A percentile compares a stretch with the other conserved stretches of the same genome.
phyloP scores from a whole-genome alignment of 129 eudicot genomes.

The Lactuca saligna region DNA sequence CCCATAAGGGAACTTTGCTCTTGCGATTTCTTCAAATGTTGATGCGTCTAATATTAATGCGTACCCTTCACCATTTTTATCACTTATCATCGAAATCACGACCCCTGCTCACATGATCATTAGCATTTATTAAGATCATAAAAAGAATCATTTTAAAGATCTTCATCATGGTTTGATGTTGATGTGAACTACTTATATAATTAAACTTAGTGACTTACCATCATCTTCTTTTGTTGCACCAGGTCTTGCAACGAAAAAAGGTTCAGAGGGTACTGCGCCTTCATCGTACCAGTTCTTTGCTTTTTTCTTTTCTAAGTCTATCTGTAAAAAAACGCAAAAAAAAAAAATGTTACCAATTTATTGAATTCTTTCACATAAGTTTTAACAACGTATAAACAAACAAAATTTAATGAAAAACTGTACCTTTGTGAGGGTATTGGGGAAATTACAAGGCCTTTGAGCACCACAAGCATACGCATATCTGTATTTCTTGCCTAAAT shows the following conservation, averaged over 20 bases:
- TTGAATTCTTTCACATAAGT: not conserved
- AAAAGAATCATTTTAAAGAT: not conserved
- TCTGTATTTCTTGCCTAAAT: constrained; percentile 80
- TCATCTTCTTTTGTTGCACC: constrained; percentile 91
- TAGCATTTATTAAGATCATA: too few species aligned
- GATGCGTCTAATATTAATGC: constrained; percentile 72
- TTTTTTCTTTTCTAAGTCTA: constrained; percentile 66
- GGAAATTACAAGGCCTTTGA: constrained; percentile 83
- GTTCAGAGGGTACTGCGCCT: constrained; percentile 92
- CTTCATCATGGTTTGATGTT: not conserved
- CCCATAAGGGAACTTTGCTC: constrained; percentile 98
- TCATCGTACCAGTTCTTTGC: constrained; percentile 88
- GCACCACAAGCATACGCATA: constrained; percentile 98
- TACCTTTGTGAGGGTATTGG: constrained; percentile 98
- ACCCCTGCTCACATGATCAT: constrained; percentile 52
- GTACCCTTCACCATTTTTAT: constrained; percentile 83
- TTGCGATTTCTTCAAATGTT: constrained; percentile 86
- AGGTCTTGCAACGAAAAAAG: constrained; percentile 88
- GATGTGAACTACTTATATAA: not conserved
- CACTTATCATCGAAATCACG: constrained; percentile 85
- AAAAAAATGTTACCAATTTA: not conserved
- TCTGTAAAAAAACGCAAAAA: constrained; percentile 33
- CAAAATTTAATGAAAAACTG: not conserved
- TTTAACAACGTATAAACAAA: not conserved
- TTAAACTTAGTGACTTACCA: constrained; percentile 42